Percentiles rank a stretch among this genome's conserved stretches.
These are phyloP conservation scores for Thraustochytrium sp. DNA, from an alignment of 352 stramenopile species.

Conservation along the genomic window DNA sequence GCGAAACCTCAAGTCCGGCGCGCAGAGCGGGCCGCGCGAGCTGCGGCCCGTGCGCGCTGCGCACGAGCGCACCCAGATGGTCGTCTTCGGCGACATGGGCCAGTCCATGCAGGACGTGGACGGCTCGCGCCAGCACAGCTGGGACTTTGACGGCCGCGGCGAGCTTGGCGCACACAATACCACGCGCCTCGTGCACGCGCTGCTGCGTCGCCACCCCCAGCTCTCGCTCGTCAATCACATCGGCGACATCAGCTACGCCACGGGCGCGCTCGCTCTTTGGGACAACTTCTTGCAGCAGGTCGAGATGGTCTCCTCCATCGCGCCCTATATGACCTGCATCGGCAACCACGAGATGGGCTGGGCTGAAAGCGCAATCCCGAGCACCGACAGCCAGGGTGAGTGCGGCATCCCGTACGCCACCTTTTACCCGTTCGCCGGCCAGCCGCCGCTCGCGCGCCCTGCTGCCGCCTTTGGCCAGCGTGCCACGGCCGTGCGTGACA, in stretches of 20 bases:
- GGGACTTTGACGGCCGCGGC: background rate
- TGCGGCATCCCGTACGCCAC: conserved; percentile 34
- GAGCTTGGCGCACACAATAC: conserved; percentile 37
- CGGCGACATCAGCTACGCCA: conserved; percentile 43
- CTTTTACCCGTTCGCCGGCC: conserved; percentile 35
- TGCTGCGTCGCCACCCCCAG: background rate
- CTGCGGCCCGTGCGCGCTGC: background rate
- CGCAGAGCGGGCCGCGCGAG: background rate
- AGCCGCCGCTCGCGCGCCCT: background rate
- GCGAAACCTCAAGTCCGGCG: background rate
- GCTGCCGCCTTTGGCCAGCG: background rate
- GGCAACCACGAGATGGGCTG: conserved; percentile 44
- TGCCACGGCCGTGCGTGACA: background rate
- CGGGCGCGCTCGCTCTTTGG: conserved; percentile 34
- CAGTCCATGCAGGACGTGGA: conserved; percentile 40
- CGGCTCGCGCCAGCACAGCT: conserved; percentile 37
- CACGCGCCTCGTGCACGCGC: background rate
- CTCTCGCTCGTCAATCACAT: conserved; percentile 40
- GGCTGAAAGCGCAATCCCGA: background rate
- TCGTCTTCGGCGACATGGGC: conserved; percentile 45
- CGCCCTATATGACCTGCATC: conserved; percentile 32
- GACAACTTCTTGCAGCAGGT: conserved; percentile 32
- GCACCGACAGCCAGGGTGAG: conserved; percentile 37
- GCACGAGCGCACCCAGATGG: conserved; percentile 8
- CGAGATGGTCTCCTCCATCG: background rate